phyloP scores from a whole-genome alignment of 768 basidiomycete genomes.

The Lactarius indigo region DNA sequence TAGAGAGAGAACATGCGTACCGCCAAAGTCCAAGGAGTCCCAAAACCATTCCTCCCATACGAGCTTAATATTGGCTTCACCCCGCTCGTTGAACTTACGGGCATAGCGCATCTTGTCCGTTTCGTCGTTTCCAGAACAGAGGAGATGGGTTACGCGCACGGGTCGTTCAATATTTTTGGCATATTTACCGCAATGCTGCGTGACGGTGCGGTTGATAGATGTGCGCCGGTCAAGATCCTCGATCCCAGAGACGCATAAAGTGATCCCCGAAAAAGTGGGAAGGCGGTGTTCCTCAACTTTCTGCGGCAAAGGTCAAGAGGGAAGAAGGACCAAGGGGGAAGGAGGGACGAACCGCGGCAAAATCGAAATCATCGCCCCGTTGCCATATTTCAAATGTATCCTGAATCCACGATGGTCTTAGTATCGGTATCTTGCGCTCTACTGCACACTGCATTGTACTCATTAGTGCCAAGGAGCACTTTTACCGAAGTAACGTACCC shows the following conservation, averaged over 20 bases:
- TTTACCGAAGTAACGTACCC: slow-evolving; percentile 40
- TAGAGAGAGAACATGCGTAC: slow-evolving; percentile 32
- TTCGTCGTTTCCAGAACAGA: slow-evolving; percentile 66
- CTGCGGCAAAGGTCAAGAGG: slow-evolving; percentile 36
- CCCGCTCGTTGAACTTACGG: slow-evolving; percentile 62
- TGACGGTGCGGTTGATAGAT: slow-evolving; percentile 60
- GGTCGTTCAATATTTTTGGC: slow-evolving; percentile 74
- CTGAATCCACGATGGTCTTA: slow-evolving; percentile 72
- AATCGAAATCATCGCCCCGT: slow-evolving; percentile 72
- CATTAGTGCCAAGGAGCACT: not conserved
- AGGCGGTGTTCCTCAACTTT: slow-evolving; percentile 59
- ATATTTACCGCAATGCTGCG: slow-evolving; percentile 61
- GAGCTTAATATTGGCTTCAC: slow-evolving; percentile 70
- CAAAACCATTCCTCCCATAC: slow-evolving; percentile 98
- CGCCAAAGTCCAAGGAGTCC: slow-evolving; percentile 81
- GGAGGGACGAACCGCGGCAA: slow-evolving; percentile 46
- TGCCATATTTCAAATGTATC: slow-evolving; percentile 74
- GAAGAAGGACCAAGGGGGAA: not conserved
- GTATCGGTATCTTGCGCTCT: slow-evolving; percentile 74
- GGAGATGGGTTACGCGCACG: slow-evolving; percentile 77
- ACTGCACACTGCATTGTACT: slow-evolving; percentile 64
- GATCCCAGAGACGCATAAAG: slow-evolving; percentile 74
- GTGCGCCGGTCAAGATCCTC: slow-evolving; percentile 57
- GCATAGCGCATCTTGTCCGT: slow-evolving; percentile 79
- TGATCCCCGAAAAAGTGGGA: slow-evolving; percentile 66